Evolutionary conservation across 2,329 filamentous ascomycete genomes (phyloP), one percentile per base, ranked within the genome.

Genomic region (Claviceps paspali): DNA sequence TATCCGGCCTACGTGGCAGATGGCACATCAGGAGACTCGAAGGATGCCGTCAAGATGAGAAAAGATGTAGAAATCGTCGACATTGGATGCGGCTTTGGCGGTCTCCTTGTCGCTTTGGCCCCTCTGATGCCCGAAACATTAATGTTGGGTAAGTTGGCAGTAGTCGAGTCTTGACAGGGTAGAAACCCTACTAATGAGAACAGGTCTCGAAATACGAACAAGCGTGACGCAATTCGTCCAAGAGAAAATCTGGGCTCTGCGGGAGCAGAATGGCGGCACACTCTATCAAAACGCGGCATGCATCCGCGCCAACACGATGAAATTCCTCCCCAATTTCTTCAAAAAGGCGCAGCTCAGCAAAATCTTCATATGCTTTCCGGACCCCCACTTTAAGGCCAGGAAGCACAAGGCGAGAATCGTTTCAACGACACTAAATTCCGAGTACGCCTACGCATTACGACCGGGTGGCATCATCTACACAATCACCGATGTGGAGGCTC

Each of bases 311-410:
- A 98, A 98, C 63, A 84, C 85, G 5, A 98, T 98, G 91, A 98
- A 98, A 57, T 98, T 96, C 59, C 67, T 98, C n/a, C 88, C 92
- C 43, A 96, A 98, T 55, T 94, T 95, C 67, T 96, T 98, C 67
- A 65, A 62, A 38, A 82, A 79, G 51, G 67, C 63, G 11, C 87
- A 95, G 55, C 73, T 98, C 11, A 73, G 70, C 44, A 92, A 92
- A 54, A 83, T 96, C 53, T 98, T 98, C 59, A 82, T 98, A 50
- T 98, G 91, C 65, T 98, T 98, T 55, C 91, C 91, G 0, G 91
- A 98, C 52, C 91, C 91, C 41, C 91, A 98, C 60, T 98, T 98
- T 68, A 98, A 98, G 62, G 76, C 84, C 10, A 74, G 88, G 44
- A 98, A 98, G 60, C 91, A 96, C 65, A 98, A 98, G 62, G 87